These are phyloP conservation scores for Tuber indicum DNA, from an alignment of 495 filamentous ascomycete genomes.

Conservation along the genomic window DNA sequence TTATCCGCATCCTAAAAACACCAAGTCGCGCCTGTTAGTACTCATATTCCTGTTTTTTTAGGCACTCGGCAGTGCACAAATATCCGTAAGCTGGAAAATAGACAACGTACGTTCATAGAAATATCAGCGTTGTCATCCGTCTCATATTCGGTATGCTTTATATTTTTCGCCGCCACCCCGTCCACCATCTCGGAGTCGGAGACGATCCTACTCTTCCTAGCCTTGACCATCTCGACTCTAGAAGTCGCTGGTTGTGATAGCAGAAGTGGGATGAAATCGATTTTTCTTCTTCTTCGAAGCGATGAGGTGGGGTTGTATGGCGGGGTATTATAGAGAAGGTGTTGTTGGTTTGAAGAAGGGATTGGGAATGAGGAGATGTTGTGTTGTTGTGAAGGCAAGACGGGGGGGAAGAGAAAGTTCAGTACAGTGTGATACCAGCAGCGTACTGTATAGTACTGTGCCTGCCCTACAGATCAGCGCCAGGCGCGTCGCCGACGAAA, in stretches of 20 bases:
- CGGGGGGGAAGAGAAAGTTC: slow-evolving; percentile 6
- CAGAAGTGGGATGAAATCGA: background rate
- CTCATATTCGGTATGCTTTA: slow-evolving; percentile 30
- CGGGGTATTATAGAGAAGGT: slow-evolving; percentile 10
- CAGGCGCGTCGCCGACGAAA: slow-evolving; percentile 33
- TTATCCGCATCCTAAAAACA: slow-evolving; percentile 40
- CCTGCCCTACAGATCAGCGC: slow-evolving; percentile 6
- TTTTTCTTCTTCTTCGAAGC: background rate
- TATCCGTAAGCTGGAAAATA: slow-evolving; percentile 13
- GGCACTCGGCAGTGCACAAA: background rate
- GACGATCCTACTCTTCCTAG: slow-evolving; percentile 33
- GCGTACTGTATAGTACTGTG: slow-evolving; percentile 6
- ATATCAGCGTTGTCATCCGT: slow-evolving; percentile 37
- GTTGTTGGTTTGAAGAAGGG: slow-evolving; percentile 9
- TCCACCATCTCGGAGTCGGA: slow-evolving; percentile 42
- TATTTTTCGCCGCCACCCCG: slow-evolving; percentile 24
- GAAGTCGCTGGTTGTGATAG: slow-evolving; percentile 7
- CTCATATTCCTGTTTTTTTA: slow-evolving; percentile 9
- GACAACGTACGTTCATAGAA: slow-evolving; percentile 39
- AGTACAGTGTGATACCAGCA: slow-evolving; percentile 11
- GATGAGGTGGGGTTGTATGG: slow-evolving; percentile 3
- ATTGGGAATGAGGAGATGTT: slow-evolving; percentile 5
- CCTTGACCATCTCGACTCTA: slow-evolving; percentile 30
- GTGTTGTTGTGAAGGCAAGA: slow-evolving; percentile 9
- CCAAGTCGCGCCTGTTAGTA: slow-evolving; percentile 31